Conservation (phyloP, 257 asterid species). For the Capsicum rhomboideum region DNA sequence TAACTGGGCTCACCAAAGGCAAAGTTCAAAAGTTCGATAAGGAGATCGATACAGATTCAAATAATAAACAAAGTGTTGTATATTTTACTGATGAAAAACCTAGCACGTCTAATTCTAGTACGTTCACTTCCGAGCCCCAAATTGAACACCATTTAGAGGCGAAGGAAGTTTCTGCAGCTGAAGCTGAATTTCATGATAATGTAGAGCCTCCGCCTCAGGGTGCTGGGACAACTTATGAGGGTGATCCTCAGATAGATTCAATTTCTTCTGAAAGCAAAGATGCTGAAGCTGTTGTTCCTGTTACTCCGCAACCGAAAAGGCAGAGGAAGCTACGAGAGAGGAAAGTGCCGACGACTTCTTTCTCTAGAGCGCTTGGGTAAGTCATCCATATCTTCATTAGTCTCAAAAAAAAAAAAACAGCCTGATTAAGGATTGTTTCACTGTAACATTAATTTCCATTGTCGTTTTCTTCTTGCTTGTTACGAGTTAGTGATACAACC, state of each 20-base stretch:
- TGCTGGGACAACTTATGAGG: constrained; percentile 5
- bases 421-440: neutral
- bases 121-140: neutral
- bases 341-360: constrained; percentile 87
- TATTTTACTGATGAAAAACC: neutral
- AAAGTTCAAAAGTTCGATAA: constrained; percentile 30
- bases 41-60: neutral
- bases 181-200: neutral
- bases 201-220: neutral
- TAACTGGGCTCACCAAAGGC: constrained; percentile 73
- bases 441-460: neutral
- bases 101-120: neutral
- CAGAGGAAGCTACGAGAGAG: constrained; percentile 80
- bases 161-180: neutral
- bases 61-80: neutral
- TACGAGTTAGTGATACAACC: too few species aligned
- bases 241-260: constrained; percentile 1
- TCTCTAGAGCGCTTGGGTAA: constrained; percentile 90
- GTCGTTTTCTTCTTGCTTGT: neutral
- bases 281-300: neutral
- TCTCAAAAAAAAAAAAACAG: too few species aligned
- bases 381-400: neutral
- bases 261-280: neutral
- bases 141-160: neutral
- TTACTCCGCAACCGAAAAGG: constrained; percentile 6